These are phyloP conservation scores for Globisporangium cylindrosporum DNA, from an alignment of 352 stramenopile species.

Conservation along the genomic window DNA sequence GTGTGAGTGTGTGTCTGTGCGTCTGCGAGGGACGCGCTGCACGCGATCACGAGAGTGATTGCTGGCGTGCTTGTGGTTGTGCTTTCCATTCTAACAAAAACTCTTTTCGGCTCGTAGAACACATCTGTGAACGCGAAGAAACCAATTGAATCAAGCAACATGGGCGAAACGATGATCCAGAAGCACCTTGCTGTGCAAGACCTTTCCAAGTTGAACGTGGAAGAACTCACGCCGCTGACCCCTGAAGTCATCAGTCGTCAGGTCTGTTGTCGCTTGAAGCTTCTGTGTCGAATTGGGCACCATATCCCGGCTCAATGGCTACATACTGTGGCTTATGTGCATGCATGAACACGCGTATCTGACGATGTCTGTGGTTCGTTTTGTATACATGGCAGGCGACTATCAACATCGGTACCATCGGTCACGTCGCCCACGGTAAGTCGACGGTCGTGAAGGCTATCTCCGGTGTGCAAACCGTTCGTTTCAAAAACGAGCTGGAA, in stretches of 20 bases:
- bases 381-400: conserved; percentile 87
- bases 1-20: conserved; percentile 6
- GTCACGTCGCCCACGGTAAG: conserved; percentile 99
- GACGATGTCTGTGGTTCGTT: not conserved
- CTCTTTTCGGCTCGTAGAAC: conserved; percentile 8
- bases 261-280: conserved; percentile 16
- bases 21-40: not conserved
- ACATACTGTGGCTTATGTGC: not conserved
- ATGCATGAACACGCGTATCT: not conserved
- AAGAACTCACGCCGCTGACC: conserved; percentile 96
- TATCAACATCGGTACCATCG: conserved; percentile 99
- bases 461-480: conserved; percentile 98
- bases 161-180: conserved; percentile 65
- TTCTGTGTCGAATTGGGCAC: not conserved
- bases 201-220: conserved; percentile 93
- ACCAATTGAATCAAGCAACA: conserved; percentile 19
- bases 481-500: conserved; percentile 99
- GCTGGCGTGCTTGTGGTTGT: not conserved
- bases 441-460: conserved; percentile 99
- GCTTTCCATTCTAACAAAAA: conserved; percentile 1
- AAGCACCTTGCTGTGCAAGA: conserved; percentile 92
- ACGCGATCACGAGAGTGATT: not conserved
- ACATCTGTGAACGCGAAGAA: conserved; percentile 8
- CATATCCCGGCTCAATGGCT: not conserved
- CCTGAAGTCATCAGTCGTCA: conserved; percentile 96